These are phyloP conservation scores for Haplosporangium gracile DNA, from an alignment of 192 early-diverging fungal genomes.

Conservation along the genomic window DNA sequence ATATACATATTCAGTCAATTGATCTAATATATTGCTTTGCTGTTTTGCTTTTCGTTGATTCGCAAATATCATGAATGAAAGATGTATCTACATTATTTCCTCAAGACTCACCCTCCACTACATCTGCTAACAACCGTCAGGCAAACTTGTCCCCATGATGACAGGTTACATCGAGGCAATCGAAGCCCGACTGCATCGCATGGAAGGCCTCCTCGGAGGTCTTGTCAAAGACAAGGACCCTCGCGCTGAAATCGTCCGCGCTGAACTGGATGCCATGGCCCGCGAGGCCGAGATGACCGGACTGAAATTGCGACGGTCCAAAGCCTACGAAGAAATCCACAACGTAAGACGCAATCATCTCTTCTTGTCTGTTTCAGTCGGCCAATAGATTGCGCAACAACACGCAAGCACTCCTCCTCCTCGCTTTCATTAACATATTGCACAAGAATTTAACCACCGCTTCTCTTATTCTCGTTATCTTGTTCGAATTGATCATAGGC, in stretches of 20 bases:
- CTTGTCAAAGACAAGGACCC: conserved; percentile 67
- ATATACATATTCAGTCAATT: neutral
- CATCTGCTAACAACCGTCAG: conserved; percentile 35
- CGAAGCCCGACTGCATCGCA: conserved; percentile 77
- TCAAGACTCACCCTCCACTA: conserved; percentile 1
- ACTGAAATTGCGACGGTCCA: conserved; percentile 46
- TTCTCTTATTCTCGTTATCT: neutral
- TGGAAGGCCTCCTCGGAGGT: conserved; percentile 74
- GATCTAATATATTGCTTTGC: neutral
- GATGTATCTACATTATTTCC: neutral
- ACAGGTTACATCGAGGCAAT: conserved; percentile 89
- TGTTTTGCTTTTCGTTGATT: neutral
- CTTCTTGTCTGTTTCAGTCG: neutral
- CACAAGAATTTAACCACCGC: neutral
- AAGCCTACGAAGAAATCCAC: conserved; percentile 49
- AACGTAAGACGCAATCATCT: conserved; percentile 17
- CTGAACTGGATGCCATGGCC: conserved; percentile 58
- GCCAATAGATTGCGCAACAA: neutral
- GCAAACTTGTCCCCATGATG: conserved; percentile 55
- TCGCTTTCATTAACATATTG: neutral
- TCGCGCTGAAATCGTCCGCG: conserved; percentile 57
- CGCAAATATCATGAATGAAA: neutral
- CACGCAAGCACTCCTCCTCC: too few relatives aligned
- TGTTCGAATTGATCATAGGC: neutral
- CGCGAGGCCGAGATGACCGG: conserved; percentile 56